phyloP scores from a whole-genome alignment of 78 protist genomes.

The Chrysochromulina tobinii region DNA sequence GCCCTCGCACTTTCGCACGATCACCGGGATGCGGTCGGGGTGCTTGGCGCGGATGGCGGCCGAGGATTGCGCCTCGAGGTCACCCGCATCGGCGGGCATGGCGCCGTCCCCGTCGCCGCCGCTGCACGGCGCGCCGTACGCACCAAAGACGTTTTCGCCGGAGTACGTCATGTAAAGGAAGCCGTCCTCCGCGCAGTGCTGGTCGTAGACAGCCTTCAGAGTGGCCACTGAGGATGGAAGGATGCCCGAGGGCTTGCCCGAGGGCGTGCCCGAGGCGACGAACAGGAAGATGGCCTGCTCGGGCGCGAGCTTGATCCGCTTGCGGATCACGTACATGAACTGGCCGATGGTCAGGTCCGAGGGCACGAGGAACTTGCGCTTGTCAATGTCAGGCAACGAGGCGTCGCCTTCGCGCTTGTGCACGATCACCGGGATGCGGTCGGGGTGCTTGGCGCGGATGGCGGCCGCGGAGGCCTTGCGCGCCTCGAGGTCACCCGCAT shows the following conservation, averaged over 20 bases:
- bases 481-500: too few species aligned
- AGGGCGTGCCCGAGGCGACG: constrained; percentile 63
- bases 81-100: too few species aligned
- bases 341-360: constrained; percentile 87
- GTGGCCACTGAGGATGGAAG: constrained; percentile 80
- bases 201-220: constrained; percentile 84
- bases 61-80: too few species aligned
- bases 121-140: too few species aligned
- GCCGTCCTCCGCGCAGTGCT: constrained; percentile 93
- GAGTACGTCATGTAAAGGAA: constrained; percentile 84
- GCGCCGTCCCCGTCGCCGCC: too few species aligned
- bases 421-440: constrained; percentile 55
- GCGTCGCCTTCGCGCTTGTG: background rate
- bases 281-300: constrained; percentile 93
- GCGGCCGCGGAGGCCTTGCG: too few species aligned
- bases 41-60: background rate
- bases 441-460: constrained; percentile 34
- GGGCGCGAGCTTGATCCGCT: constrained; percentile 87
- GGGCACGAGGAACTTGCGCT: constrained; percentile 50
- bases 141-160: constrained; percentile 59
- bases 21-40: constrained; percentile 59
- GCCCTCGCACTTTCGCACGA: background rate
- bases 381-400: constrained; percentile 39
- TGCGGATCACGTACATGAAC: constrained; percentile 90
- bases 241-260: too few species aligned